These are phyloP conservation scores for Globisporangium irregulare DNA, from an alignment of 352 stramenopile species.

Conservation along the genomic window DNA sequence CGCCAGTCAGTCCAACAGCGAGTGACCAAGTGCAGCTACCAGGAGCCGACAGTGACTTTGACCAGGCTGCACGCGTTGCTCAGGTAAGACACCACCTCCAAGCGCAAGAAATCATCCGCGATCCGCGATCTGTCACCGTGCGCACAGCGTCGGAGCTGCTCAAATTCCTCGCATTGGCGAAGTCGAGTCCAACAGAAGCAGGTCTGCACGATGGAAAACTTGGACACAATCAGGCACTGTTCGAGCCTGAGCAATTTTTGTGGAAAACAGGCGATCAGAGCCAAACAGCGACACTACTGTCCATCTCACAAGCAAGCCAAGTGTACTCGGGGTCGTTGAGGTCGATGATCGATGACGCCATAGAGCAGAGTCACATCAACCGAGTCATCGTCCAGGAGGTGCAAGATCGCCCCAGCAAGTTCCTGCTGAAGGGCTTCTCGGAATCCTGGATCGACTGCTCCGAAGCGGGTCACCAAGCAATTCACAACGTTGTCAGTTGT, in stretches of 20 bases:
- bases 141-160: slow-evolving; percentile 2
- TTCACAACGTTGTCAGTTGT: slow-evolving; percentile 5
- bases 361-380: background rate
- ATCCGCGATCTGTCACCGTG: background rate
- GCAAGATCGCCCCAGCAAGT: background rate
- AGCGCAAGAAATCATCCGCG: slow-evolving; percentile 1
- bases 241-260: slow-evolving; percentile 4
- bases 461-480: background rate
- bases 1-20: slow-evolving; percentile 6
- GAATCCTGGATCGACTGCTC: slow-evolving; percentile 17
- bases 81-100: slow-evolving; percentile 14
- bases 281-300: background rate
- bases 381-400: background rate
- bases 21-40: background rate
- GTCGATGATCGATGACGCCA: background rate
- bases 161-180: slow-evolving; percentile 1
- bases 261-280: background rate
- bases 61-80: slow-evolving; percentile 5
- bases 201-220: background rate
- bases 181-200: background rate
- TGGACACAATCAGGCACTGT: background rate
- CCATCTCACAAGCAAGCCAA: slow-evolving; percentile 9
- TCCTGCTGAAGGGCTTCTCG: background rate
- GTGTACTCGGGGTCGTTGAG: slow-evolving; percentile 5
- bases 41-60: background rate